Evolutionary conservation across 768 basidiomycete species (phyloP).

Genomic region (Arthromyces matolae): DNA sequence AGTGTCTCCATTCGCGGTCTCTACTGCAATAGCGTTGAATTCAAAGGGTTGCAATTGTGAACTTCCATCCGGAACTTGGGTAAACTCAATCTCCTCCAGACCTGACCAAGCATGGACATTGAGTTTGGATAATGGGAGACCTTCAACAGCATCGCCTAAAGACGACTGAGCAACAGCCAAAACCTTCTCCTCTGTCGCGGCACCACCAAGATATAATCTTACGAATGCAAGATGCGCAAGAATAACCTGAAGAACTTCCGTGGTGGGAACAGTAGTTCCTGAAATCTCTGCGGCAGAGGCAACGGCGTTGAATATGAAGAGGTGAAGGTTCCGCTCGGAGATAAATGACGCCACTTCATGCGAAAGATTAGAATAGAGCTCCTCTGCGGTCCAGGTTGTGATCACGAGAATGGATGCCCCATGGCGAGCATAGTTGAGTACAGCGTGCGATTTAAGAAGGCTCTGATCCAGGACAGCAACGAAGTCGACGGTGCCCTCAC

Average conservation of each 20-base stretch:
- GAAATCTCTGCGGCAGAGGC: constrained; percentile 43
- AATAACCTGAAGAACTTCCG: constrained; percentile 49
- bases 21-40: constrained; percentile 72
- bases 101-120: constrained; percentile 62
- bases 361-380: constrained; percentile 68
- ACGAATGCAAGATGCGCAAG: constrained; percentile 78
- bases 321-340: constrained; percentile 46
- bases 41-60: constrained; percentile 52
- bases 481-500: constrained; percentile 58
- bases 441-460: constrained; percentile 73
- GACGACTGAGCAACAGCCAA: constrained; percentile 45
- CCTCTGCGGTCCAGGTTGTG: constrained; percentile 72
- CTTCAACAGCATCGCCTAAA: constrained; percentile 44
- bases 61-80: constrained; percentile 21
- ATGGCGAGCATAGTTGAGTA: constrained; percentile 62
- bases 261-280: constrained; percentile 28
- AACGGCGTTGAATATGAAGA: constrained; percentile 61
- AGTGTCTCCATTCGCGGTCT: constrained; percentile 52
- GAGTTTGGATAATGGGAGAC: constrained; percentile 48
- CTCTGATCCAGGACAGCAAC: constrained; percentile 70
- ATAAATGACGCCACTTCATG: constrained; percentile 43
- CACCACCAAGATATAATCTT: constrained; percentile 71
- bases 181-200: constrained; percentile 52
- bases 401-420: constrained; percentile 70
- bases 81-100: constrained; percentile 53